Evolutionary conservation across 306 rosid genomes (phyloP).

Genomic region (Fragaria ananassa): DNA sequence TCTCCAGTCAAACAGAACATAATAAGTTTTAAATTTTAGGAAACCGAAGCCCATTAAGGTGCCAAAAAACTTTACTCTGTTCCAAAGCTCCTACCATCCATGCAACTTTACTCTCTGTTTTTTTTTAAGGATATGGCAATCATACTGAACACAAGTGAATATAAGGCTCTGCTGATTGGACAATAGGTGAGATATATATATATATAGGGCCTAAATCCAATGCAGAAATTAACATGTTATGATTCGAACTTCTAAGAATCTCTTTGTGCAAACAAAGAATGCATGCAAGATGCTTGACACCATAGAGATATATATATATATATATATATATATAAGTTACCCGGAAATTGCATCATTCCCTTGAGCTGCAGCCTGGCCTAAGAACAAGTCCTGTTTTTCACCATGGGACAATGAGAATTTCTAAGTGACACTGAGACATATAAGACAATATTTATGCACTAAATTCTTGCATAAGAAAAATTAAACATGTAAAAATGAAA

Average conservation of each 20-base stretch:
- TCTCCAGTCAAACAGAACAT: background rate
- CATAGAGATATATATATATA: background rate
- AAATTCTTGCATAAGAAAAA: conserved; percentile 1
- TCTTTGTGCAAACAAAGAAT: conserved; percentile 1
- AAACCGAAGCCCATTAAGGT: background rate
- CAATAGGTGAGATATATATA: background rate
- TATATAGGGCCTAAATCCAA: background rate
- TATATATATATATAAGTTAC: conserved; percentile 32
- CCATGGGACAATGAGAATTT: conserved; percentile 15
- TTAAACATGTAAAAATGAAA: background rate
- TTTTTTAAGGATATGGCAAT: background rate
- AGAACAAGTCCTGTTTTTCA: conserved; percentile 63
- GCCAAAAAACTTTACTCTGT: background rate
- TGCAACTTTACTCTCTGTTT: background rate
- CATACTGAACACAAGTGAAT: background rate
- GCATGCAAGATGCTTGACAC: background rate
- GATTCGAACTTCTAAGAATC: background rate
- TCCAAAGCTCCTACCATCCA: background rate
- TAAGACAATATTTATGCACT: background rate
- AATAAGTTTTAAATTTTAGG: background rate
- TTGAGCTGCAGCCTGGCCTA: conserved; percentile 52
- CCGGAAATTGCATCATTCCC: conserved; percentile 42
- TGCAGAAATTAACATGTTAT: background rate
- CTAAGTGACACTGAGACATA: background rate
- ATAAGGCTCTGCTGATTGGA: background rate